Evolutionary conservation across 441 rosid genomes (phyloP).

Genomic region (Gossypium davidsonii): DNA sequence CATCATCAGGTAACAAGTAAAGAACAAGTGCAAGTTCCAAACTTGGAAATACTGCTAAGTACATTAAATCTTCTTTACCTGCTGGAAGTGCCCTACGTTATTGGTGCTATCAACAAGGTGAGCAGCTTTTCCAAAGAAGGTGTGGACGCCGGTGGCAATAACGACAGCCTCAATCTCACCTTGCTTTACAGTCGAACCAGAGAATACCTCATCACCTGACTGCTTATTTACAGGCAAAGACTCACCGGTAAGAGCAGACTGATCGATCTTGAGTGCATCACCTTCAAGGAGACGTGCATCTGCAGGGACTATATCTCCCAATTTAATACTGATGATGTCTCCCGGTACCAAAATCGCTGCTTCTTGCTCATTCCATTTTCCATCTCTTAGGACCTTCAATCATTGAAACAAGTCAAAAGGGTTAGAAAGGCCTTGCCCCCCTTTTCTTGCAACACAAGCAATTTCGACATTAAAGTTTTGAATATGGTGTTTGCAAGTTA

Average conservation of each 20-base stretch:
- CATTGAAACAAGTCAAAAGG: slow-evolving; percentile 16
- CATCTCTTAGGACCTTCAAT: slow-evolving; percentile 48
- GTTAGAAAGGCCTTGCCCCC: not conserved
- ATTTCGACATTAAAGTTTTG: not conserved
- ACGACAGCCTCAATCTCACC: slow-evolving; percentile 77
- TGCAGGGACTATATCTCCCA: slow-evolving; percentile 67
- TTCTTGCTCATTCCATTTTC: slow-evolving; percentile 61
- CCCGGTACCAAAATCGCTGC: slow-evolving; percentile 65
- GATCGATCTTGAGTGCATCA: slow-evolving; percentile 65
- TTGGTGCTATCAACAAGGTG: slow-evolving; percentile 67
- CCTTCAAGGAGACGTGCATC: slow-evolving; percentile 73
- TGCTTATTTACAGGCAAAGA: slow-evolving; percentile 57
- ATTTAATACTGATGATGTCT: slow-evolving; percentile 59
- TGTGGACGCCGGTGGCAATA: slow-evolving; percentile 65
- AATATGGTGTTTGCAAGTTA: not conserved
- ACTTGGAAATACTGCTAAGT: not conserved
- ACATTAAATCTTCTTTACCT: slow-evolving; percentile 23
- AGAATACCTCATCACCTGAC: slow-evolving; percentile 53
- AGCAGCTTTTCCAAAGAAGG: slow-evolving; percentile 76
- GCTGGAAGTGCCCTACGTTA: slow-evolving; percentile 62
- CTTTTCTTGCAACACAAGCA: not conserved
- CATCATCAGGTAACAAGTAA: not conserved
- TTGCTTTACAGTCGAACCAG: slow-evolving; percentile 70
- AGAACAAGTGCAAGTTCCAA: not conserved
- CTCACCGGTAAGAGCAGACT: slow-evolving; percentile 66